phyloP scores from a whole-genome alignment of 805 yeast genomes.

The Spencermartinsiella europaea region DNA sequence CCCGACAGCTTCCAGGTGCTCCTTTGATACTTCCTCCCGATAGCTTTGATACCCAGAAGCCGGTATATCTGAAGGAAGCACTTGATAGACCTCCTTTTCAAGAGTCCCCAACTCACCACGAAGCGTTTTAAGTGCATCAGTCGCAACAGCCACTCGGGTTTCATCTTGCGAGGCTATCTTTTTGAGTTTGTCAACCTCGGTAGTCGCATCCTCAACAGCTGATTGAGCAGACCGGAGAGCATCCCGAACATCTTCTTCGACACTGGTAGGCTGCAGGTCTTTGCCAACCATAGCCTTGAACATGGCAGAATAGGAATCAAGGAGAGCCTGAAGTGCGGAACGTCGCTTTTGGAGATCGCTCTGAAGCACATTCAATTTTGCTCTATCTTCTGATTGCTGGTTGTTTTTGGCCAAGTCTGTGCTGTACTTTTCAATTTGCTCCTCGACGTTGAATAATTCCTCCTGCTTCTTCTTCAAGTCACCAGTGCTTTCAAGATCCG shows the following conservation, averaged over 20 bases:
- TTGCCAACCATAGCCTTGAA: conserved; percentile 23
- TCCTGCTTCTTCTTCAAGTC: conserved; percentile 7
- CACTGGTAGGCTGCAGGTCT: conserved; percentile 17
- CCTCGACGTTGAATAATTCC: conserved; percentile 19
- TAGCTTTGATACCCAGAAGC: conserved; percentile 48
- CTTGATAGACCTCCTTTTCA: conserved; percentile 11
- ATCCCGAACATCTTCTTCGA: conserved; percentile 15
- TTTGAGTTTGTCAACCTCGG: conserved; percentile 7
- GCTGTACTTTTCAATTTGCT: conserved; percentile 45
- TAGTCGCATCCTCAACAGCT: conserved; percentile 18
- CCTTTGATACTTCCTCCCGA: conserved; percentile 54
- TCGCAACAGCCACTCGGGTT: conserved; percentile 18
- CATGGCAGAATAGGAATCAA: conserved; percentile 22
- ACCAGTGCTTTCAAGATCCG: conserved; percentile 1
- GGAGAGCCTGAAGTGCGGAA: conserved; percentile 29
- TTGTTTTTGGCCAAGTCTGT: conserved; percentile 47
- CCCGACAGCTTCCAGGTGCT: conserved; percentile 53
- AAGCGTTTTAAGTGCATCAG: conserved; percentile 12
- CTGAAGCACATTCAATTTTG: conserved; percentile 44
- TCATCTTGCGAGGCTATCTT: conserved; percentile 21
- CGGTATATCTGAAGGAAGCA: conserved; percentile 37
- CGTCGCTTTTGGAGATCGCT: conserved; percentile 37
- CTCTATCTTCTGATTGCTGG: conserved; percentile 53
- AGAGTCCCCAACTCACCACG: conserved; percentile 5
- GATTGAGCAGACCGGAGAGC: conserved; percentile 22